Base-by-base conservation (phyloP, 169 alveolate species). In the Sarcocystis neurona region DNA sequence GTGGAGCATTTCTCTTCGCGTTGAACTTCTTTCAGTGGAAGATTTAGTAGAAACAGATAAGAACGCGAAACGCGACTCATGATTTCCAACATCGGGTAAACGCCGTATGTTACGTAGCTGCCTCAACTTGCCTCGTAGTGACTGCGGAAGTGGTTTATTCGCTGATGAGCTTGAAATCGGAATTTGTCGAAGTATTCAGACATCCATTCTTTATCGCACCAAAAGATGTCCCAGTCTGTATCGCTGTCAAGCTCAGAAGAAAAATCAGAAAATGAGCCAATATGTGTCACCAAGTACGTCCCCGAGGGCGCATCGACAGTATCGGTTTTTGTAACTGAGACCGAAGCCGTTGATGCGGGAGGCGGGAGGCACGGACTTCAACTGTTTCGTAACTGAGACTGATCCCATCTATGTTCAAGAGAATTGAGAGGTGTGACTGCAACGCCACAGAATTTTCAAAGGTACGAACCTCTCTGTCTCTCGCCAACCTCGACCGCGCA, bases 171-270 rank as follows among this genome's bases (percentile, higher is more conserved):
- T 84, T 94, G 95, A 37, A 97, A 89, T 82, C 96, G 98, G 32
- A 93, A 93, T 70, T 95, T 97, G 88, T 97, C 98, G 89, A 96
- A 93, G 6, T 94, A 96, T 72, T 97, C 98, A 89, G 94, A 95
- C 74, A 97, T 96, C 97, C 97, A 96, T 79, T 97, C 99, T 90
- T 97, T 95, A 92, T 97, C 99, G 63, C 97, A 96, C 98, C 99
- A 97, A 86, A 96, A 94, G 63, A 97, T 82, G 92, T 97, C 98
- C 98, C 98, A 97, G 37, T 97, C 98, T 20, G 94, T 93, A 41
- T 96, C 98, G 75, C 96, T 93, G 79, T 89, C 93, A 12, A 87
- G 79, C 63, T 92, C 94, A 2, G 44, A 47, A 84, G 39, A 41
- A 63, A 79, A 41, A 77, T 44, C 39, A 27, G 0, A 20, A 30